These are phyloP conservation scores for Selaginella tamariscina DNA, from an alignment of 75 land plant species.

Conservation along the genomic window DNA sequence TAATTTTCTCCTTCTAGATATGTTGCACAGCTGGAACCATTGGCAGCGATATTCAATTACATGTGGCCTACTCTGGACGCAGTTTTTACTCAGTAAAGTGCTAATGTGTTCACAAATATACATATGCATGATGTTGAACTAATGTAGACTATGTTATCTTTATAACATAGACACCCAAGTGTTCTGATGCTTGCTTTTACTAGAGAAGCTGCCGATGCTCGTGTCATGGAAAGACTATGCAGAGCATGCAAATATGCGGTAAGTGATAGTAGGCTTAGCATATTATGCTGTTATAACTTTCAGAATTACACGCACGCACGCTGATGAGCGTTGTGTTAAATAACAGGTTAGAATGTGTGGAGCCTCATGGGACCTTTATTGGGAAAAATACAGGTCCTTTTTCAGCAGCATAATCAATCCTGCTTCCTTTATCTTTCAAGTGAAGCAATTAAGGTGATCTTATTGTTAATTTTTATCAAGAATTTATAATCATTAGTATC, in stretches of 20 bases:
- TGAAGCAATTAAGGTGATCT: conserved; percentile 90
- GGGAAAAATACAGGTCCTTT: conserved; percentile 66
- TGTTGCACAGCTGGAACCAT: conserved; percentile 82
- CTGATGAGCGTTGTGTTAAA: neutral
- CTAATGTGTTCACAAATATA: too few relatives aligned
- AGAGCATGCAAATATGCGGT: conserved; percentile 99
- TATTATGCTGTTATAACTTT: neutral
- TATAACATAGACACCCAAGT: too few relatives aligned
- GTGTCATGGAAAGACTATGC: conserved; percentile 87
- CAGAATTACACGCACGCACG: neutral
- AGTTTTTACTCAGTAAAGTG: conserved; percentile 76
- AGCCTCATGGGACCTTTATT: conserved; percentile 72
- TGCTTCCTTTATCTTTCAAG: conserved; percentile 94
- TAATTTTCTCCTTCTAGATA: conserved; percentile 30
- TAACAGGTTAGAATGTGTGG: conserved; percentile 69
- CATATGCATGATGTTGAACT: too few relatives aligned
- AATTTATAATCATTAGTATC: neutral
- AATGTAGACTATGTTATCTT: too few relatives aligned
- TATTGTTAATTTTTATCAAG: neutral
- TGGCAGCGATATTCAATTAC: conserved; percentile 62
- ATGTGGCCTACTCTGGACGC: conserved; percentile 79
- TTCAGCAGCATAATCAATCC: conserved; percentile 75
- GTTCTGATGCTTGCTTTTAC: too few relatives aligned
- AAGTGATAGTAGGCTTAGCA: conserved; percentile 15
- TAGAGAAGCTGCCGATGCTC: conserved; percentile 84